Conservation (phyloP, 176 grass and related monocot genomes). For the Oryza officinalis region DNA sequence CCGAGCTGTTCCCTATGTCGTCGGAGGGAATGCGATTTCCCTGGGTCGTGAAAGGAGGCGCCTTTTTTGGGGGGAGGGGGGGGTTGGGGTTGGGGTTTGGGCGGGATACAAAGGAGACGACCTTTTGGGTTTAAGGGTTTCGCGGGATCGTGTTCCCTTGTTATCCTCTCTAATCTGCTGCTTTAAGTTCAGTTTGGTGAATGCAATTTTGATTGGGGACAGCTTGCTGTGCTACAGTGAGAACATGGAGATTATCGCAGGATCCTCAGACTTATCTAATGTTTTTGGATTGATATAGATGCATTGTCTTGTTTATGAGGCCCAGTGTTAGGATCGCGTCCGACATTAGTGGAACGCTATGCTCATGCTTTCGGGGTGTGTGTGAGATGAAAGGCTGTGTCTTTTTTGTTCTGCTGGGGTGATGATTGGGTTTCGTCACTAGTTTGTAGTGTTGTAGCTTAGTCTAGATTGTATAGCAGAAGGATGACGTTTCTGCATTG, state of each 20-base stretch:
- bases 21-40: conserved; percentile 9
- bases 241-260: background rate
- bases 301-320: background rate
- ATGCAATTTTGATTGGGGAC: too few species aligned
- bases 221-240: background rate
- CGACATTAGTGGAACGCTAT: background rate
- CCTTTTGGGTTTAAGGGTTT: background rate
- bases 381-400: background rate
- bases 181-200: too few species aligned
- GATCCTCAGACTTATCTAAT: background rate
- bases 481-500: conserved; percentile 15
- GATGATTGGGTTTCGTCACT: background rate
- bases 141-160: too few species aligned
- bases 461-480: background rate
- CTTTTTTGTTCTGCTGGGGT: background rate
- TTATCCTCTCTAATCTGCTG: too few species aligned
- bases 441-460: background rate
- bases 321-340: too few species aligned
- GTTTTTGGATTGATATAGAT: conserved; percentile 8
- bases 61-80: too few species aligned
- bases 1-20: background rate
- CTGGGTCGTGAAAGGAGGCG: background rate
- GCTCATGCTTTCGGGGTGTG: background rate
- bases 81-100: background rate
- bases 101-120: background rate